Base-by-base conservation (phyloP, 1,284 basidiomycete species). In the Malassezia nana region DNA sequence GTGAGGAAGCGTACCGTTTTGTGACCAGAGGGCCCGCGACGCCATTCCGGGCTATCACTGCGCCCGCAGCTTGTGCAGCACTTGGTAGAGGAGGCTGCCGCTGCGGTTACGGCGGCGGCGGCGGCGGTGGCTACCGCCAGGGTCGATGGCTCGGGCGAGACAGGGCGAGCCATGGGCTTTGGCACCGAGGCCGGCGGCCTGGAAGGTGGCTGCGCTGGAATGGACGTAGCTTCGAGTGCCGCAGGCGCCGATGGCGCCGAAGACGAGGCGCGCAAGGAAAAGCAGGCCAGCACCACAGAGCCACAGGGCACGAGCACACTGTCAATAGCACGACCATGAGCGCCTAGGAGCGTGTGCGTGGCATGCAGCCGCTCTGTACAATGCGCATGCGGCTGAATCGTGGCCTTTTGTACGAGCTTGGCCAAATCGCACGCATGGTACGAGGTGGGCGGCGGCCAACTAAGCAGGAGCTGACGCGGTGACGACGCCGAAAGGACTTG, bases 221-320 rank as follows among this genome's bases (percentile, higher is more conserved):
- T 13, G 7, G 29, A 13, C 29, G 29, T 7, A 13, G 29, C 29
- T 30, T 13, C 7, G 7, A 6, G 29, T 13, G 29, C 7, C 29
- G 29, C 29, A 30, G 29, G 29, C 29, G 7, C 7, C 29, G 35
- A n/a, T 20, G 2, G 2, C 7, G 3, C 4, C 35, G 10, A 38
- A 18, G 18, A 9, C 15, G 18, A 6, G 3, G 35, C 16, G 12
- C 4, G 35, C 18, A 38, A 1, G 20, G 9, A 20, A 9, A 77
- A 78, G 59, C 75, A 77, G 3, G 77, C 75, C 38, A 78, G 74
- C 10, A 76, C 73, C 60, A 78, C 78, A 79, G 73, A 76, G 81
- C 89, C 90, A 80, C 92, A 89, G 60, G 89, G 89, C 74, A 92
- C 89, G 76, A 90, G 89, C 57, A 92, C 86, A 74, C 86, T 88